A percentile compares a stretch with the other conserved stretches of the same genome.
phyloP scores from a whole-genome alignment of 2,329 filamentous ascomycete genomes.

The Sarocladiaceae sp. region DNA sequence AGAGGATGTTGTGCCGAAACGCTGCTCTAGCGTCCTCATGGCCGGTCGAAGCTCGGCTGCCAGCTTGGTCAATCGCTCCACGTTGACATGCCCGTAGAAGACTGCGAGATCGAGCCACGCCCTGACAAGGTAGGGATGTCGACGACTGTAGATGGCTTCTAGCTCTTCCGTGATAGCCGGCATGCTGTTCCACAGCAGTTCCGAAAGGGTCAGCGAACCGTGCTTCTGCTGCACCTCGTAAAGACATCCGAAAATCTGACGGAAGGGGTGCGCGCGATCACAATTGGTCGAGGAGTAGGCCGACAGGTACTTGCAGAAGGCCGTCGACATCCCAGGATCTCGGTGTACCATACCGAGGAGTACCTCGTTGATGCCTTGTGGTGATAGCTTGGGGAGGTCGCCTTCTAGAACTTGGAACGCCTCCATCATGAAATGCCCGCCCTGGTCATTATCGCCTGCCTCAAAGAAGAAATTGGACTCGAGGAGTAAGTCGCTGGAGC shows the following conservation, averaged over 20 bases:
- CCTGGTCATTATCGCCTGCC: constrained; percentile 31
- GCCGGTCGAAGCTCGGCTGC: constrained; percentile 29
- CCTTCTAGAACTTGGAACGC: constrained; percentile 37
- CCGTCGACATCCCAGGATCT: constrained; percentile 38
- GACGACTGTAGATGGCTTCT: constrained; percentile 36
- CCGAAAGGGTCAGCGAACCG: constrained; percentile 34
- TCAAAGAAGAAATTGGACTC: constrained; percentile 39
- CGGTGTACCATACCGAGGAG: constrained; percentile 37
- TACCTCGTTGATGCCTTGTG: constrained; percentile 36
- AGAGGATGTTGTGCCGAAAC: constrained; percentile 23
- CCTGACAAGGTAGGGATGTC: constrained; percentile 36
- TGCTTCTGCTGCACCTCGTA: constrained; percentile 41
- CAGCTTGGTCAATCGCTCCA: constrained; percentile 30
- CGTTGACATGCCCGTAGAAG: constrained; percentile 31
- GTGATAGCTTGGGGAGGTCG: constrained; percentile 36
- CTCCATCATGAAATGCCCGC: constrained; percentile 32
- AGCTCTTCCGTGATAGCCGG: constrained; percentile 37
- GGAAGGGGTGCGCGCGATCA: constrained; percentile 35
- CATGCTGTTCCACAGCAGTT: constrained; percentile 34
- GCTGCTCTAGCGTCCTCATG: constrained; percentile 29
- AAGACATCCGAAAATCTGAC: constrained; percentile 34
- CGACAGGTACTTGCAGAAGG: constrained; percentile 37
- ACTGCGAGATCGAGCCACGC: constrained; percentile 36
- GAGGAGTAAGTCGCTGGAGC: constrained; percentile 36
- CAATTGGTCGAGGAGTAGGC: constrained; percentile 37